phyloP scores from a whole-genome alignment of 1,284 basidiomycete species.

The Peniophora sp. region DNA sequence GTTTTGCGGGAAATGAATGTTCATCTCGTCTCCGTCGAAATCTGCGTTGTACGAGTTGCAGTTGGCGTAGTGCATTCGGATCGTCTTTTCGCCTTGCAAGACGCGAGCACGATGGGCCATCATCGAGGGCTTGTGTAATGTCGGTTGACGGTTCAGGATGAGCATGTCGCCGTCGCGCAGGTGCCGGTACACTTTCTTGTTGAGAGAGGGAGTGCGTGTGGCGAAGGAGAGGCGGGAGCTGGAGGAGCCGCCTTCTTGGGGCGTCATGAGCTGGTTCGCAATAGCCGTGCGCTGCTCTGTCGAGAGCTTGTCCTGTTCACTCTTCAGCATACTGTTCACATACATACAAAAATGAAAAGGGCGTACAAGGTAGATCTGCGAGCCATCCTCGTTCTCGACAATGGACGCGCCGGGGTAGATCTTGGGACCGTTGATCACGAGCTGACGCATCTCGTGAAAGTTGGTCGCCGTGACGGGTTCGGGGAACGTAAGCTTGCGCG shows the following conservation, averaged over 20 bases:
- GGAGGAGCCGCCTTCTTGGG: constrained; percentile 65
- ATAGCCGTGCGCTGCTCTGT: constrained; percentile 90
- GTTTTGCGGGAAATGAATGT: constrained; percentile 98
- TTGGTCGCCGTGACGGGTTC: constrained; percentile 95
- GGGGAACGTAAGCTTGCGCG: constrained; percentile 93
- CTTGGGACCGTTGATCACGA: constrained; percentile 89
- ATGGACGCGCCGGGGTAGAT: constrained; percentile 91
- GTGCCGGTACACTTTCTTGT: constrained; percentile 98
- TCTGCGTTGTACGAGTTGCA: constrained; percentile 99
- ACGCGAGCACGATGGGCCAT: constrained; percentile 97
- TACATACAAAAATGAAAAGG: not conserved
- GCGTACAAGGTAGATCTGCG: constrained; percentile 71
- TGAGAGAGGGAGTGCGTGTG: constrained; percentile 69
- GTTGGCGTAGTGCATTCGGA: constrained; percentile 99
- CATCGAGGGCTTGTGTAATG: constrained; percentile 99
- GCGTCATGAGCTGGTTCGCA: constrained; percentile 95
- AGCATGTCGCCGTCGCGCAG: constrained; percentile 93
- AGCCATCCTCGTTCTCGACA: constrained; percentile 94
- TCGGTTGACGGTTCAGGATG: constrained; percentile 97
- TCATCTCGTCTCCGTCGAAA: constrained; percentile 99
- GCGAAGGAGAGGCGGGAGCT: constrained; percentile 49
- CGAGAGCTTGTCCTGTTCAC: constrained; percentile 70
- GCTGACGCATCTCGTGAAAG: constrained; percentile 81
- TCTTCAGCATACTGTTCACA: not conserved
- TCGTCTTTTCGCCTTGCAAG: constrained; percentile 94